phyloP scores from a whole-genome alignment of 2,329 filamentous ascomycete genomes.

The Neonectria ditissima region DNA sequence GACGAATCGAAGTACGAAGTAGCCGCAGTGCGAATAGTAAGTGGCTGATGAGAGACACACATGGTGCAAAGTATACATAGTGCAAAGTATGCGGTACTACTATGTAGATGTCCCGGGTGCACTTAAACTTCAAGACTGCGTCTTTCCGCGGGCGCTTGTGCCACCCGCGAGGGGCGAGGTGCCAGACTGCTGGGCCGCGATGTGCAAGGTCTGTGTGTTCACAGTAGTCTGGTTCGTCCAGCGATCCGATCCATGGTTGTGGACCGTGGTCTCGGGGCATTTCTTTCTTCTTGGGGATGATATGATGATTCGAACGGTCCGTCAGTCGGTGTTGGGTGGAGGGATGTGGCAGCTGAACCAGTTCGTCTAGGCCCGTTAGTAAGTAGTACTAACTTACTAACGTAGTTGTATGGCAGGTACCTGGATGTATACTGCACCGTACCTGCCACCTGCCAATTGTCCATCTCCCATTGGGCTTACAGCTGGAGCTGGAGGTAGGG shows the following conservation, averaged over 20 bases:
- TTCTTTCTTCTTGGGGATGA: not conserved
- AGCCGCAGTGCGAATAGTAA: too few relatives aligned
- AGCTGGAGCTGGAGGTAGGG: not conserved
- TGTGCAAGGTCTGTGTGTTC: slow-evolving; percentile 34
- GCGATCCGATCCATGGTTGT: slow-evolving; percentile 15
- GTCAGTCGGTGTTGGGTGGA: not conserved
- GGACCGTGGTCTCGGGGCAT: slow-evolving; percentile 15
- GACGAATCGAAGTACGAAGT: too few relatives aligned
- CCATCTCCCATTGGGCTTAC: too few relatives aligned
- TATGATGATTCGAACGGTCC: not conserved
- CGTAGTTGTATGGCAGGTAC: too few relatives aligned
- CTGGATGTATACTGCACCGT: too few relatives aligned
- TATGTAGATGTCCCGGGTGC: not conserved
- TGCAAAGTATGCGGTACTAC: not conserved
- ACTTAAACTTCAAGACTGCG: not conserved
- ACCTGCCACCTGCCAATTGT: too few relatives aligned
- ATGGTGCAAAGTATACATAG: not conserved
- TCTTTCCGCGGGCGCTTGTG: not conserved
- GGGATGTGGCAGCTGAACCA: slow-evolving; percentile 32
- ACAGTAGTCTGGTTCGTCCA: slow-evolving; percentile 27
- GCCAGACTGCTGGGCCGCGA: slow-evolving; percentile 1
- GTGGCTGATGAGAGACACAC: too few relatives aligned
- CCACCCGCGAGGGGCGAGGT: not conserved
- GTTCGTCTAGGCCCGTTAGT: slow-evolving; percentile 20
- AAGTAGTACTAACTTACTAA: too few relatives aligned